Evolutionary conservation across 2,329 filamentous ascomycete genomes (phyloP).

Genomic region (Raffaelea arxii): DNA sequence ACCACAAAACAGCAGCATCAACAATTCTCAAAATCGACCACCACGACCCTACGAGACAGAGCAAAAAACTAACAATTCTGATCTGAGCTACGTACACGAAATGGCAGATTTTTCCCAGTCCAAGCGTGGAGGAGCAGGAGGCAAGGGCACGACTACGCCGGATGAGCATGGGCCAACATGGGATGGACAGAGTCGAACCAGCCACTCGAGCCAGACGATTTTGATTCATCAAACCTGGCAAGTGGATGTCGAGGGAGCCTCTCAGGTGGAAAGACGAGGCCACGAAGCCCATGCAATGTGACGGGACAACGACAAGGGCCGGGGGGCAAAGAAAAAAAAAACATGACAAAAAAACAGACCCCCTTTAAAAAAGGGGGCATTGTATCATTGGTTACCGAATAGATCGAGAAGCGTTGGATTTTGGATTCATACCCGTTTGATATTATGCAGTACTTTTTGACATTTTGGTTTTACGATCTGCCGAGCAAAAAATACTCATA

Average conservation of each 20-base stretch:
- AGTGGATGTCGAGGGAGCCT: neutral
- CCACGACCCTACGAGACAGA: too few relatives aligned
- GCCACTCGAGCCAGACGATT: constrained; percentile 4
- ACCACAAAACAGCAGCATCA: neutral
- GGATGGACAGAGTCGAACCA: constrained; percentile 1
- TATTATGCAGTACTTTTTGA: too few relatives aligned
- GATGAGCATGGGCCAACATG: neutral
- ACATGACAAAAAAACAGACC: neutral
- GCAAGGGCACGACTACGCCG: neutral
- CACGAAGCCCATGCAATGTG: too few relatives aligned
- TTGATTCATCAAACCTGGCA: constrained; percentile 4
- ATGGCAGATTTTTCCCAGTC: constrained; percentile 1
- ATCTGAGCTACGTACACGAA: neutral
- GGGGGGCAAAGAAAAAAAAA: neutral
- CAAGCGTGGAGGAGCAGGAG: neutral
- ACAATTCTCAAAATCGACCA: neutral
- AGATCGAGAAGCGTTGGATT: too few relatives aligned
- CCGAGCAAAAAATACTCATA: too few relatives aligned
- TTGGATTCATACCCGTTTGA: too few relatives aligned
- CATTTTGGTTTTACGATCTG: too few relatives aligned
- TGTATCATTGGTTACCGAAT: too few relatives aligned
- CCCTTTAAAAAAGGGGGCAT: too few relatives aligned
- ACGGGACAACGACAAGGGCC: too few relatives aligned
- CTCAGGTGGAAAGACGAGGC: too few relatives aligned
- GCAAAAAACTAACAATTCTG: neutral